phyloP scores from a whole-genome alignment of 306 rosid genomes.

The Vicia sativa region DNA sequence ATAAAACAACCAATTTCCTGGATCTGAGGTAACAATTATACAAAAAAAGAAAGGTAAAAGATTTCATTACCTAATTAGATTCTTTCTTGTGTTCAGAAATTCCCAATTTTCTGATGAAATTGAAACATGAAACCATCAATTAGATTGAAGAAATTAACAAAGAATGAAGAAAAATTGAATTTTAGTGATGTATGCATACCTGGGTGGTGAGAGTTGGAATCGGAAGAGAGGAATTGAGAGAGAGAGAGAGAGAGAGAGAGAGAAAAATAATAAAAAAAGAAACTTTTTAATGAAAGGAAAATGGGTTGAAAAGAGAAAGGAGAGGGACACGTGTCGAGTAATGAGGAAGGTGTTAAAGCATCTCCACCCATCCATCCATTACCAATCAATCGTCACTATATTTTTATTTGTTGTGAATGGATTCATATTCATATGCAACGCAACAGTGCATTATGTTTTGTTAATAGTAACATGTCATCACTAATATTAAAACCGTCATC shows the following conservation, averaged over 20 bases:
- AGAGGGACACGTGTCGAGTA: constrained; percentile 60
- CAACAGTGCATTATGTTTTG: neutral
- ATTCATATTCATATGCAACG: constrained; percentile 5
- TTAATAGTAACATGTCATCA: neutral
- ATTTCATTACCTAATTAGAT: constrained; percentile 60
- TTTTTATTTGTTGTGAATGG: neutral
- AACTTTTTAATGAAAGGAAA: constrained; percentile 24
- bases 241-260: constrained; percentile 20
- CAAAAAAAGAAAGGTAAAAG: constrained; percentile 35
- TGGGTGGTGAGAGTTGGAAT: constrained; percentile 35
- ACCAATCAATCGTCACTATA: constrained; percentile 6
- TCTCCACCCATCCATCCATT: constrained; percentile 61
- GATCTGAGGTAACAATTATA: constrained; percentile 80
- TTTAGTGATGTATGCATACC: neutral
- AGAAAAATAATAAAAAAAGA: constrained; percentile 1
- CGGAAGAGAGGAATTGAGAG: neutral
- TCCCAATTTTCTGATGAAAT: constrained; percentile 4
- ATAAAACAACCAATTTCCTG: constrained; percentile 61
- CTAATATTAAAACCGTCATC: neutral
- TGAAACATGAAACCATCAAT: constrained; percentile 52
- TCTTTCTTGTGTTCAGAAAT: neutral
- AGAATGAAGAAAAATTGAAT: constrained; percentile 6
- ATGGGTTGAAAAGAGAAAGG: constrained; percentile 3
- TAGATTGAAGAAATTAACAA: constrained; percentile 19
- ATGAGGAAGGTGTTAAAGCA: constrained; percentile 47